These are phyloP conservation scores for Eucalyptus guilfoylei DNA, from an alignment of 345 rosid genomes.

Conservation along the genomic window DNA sequence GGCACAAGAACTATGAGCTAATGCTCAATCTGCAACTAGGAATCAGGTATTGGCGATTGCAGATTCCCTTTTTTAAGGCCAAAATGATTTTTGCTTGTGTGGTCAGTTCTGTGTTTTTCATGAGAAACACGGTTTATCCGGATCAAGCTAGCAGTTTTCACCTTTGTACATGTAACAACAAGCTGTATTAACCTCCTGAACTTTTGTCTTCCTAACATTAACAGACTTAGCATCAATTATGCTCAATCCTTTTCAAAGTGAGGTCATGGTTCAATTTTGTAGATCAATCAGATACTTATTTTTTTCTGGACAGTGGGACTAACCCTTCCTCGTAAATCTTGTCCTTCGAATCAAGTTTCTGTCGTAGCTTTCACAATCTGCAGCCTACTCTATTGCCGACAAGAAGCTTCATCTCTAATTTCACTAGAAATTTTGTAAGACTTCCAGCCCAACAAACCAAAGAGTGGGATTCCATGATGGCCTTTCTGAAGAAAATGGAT, in stretches of 20 bases:
- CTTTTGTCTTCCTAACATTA: background rate
- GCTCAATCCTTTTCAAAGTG: background rate
- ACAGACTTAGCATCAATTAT: background rate
- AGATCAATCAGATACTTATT: background rate
- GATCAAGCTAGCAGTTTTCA: background rate
- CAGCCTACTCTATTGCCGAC: background rate
- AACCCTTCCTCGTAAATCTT: background rate
- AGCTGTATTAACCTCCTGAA: background rate
- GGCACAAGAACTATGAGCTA: slow-evolving; percentile 55
- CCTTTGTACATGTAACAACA: background rate
- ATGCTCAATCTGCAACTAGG: slow-evolving; percentile 75
- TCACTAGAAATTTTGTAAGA: background rate
- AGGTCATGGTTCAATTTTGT: background rate
- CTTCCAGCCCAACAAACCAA: background rate
- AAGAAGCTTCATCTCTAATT: background rate
- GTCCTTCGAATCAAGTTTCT: background rate
- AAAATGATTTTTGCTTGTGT: background rate
- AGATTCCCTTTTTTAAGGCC: background rate
- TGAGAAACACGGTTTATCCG: background rate
- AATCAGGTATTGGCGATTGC: slow-evolving; percentile 29
- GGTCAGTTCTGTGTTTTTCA: background rate
- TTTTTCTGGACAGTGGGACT: background rate
- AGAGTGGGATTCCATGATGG: background rate
- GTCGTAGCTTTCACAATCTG: background rate
- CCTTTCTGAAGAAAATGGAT: background rate